phyloP scores from a whole-genome alignment of 139 green algal genomes.

The Micractinium conductrix region DNA sequence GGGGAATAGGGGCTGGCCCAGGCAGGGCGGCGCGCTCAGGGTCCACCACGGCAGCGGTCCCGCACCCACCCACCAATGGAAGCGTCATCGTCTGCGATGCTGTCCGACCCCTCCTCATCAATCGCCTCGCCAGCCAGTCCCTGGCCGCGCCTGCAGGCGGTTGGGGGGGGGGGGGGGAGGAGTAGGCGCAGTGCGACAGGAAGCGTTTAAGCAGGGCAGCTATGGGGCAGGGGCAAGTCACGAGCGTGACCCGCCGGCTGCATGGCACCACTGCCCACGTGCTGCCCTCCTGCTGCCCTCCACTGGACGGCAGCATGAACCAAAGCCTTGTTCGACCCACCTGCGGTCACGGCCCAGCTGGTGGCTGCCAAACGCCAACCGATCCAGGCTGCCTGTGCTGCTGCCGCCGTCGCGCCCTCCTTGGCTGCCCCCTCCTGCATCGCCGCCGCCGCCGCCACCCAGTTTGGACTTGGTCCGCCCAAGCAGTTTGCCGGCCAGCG shows the following conservation, averaged over 20 bases:
- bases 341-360: neutral
- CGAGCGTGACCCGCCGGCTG: too few species aligned
- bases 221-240: too few species aligned
- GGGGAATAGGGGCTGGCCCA: neutral
- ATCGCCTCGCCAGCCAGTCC: neutral
- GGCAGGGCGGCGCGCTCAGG: neutral
- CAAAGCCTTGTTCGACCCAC: too few species aligned
- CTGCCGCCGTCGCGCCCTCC: neutral
- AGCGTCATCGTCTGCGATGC: neutral
- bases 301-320: too few species aligned
- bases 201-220: too few species aligned
- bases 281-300: too few species aligned
- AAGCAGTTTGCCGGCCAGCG: conserved; percentile 40
- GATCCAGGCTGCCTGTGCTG: conserved; percentile 21
- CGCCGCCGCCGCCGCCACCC: conserved; percentile 15
- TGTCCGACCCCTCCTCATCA: conserved; percentile 3
- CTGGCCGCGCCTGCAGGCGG: conserved; percentile 18
- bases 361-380: conserved; percentile 43
- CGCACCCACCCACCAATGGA: neutral
- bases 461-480: conserved; percentile 13
- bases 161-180: too few species aligned
- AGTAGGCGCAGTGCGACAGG: too few species aligned
- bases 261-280: too few species aligned
- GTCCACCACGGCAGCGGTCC: neutral
- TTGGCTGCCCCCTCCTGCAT: neutral